Evolutionary conservation across 805 yeast species (phyloP).

Genomic region (Myxozyma geophila): DNA sequence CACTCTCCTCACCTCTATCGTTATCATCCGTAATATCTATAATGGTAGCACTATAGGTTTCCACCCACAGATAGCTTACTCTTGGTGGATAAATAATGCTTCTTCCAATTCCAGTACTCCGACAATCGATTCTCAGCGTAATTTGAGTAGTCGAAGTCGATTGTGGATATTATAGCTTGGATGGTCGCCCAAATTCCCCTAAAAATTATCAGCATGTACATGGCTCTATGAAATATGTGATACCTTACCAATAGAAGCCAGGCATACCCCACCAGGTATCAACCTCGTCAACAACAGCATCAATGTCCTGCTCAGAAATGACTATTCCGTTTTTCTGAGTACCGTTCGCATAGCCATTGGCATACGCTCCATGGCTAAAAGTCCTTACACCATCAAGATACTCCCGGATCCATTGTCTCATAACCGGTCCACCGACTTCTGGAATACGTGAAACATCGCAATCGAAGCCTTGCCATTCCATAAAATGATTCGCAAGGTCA

Average conservation of each 20-base stretch:
- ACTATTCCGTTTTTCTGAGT: background rate
- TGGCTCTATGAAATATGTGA: background rate
- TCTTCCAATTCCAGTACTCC: conserved; percentile 74
- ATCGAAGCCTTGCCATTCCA: conserved; percentile 83
- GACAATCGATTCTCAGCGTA: conserved; percentile 63
- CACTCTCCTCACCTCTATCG: background rate
- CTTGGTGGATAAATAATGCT: conserved; percentile 4
- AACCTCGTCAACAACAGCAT: conserved; percentile 59
- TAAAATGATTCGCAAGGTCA: conserved; percentile 74
- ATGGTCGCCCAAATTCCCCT: conserved; percentile 82
- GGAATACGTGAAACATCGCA: conserved; percentile 68
- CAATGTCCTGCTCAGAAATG: conserved; percentile 45
- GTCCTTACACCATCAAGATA: conserved; percentile 51
- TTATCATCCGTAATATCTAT: background rate
- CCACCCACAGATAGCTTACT: background rate
- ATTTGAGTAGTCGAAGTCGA: conserved; percentile 70
- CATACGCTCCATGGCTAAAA: conserved; percentile 14
- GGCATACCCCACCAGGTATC: conserved; percentile 72
- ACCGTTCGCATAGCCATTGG: background rate
- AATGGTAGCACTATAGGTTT: background rate
- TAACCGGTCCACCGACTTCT: conserved; percentile 53
- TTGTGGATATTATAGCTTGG: conserved; percentile 67
- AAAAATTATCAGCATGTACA: background rate
- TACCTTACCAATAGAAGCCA: conserved; percentile 64
- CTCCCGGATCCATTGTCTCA: conserved; percentile 62